phyloP scores from a whole-genome alignment of 495 filamentous ascomycete species.

The Wilcoxina mikolae region DNA sequence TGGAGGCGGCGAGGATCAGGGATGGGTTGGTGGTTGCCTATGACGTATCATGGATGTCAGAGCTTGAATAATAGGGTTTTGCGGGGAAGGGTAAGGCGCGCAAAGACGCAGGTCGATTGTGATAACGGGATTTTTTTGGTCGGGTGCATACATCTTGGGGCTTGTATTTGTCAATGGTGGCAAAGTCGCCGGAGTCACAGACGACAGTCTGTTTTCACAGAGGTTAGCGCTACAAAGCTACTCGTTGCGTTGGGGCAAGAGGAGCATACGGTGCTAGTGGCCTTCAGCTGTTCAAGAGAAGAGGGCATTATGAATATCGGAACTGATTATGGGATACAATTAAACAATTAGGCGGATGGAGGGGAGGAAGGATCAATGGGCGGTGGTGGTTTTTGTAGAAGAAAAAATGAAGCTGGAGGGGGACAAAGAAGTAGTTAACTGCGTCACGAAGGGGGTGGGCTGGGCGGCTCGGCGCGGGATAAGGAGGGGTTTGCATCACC shows the following conservation, averaged over 20 bases:
- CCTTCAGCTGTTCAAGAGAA: slow-evolving; percentile 88
- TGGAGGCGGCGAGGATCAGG: slow-evolving; percentile 90
- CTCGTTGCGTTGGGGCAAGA: slow-evolving; percentile 18
- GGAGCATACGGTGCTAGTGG: slow-evolving; percentile 71
- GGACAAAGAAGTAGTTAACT: not conserved
- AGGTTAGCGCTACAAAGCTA: slow-evolving; percentile 13
- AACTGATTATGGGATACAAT: not conserved
- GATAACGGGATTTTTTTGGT: not conserved
- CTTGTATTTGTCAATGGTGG: slow-evolving; percentile 97
- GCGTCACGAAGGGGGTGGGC: not conserved
- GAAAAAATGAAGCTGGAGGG: not conserved
- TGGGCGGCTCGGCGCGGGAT: not conserved
- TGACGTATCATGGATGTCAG: not conserved
- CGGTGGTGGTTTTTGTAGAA: no score
- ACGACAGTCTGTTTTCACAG: slow-evolving; percentile 59
- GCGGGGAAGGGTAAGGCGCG: not conserved
- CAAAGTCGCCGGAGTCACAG: slow-evolving; percentile 88
- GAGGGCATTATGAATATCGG: slow-evolving; percentile 19
- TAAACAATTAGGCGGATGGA: not conserved
- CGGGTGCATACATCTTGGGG: slow-evolving; percentile 71
- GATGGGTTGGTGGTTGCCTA: slow-evolving; percentile 71
- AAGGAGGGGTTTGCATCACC: not conserved
- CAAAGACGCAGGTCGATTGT: not conserved
- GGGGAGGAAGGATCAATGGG: not conserved
- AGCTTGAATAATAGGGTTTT: not conserved